A percentile compares a stretch with the other conserved stretches of the same genome.
Conservation (phyloP, 2,329 filamentous ascomycete species). For the Hypoxylon sp. region DNA sequence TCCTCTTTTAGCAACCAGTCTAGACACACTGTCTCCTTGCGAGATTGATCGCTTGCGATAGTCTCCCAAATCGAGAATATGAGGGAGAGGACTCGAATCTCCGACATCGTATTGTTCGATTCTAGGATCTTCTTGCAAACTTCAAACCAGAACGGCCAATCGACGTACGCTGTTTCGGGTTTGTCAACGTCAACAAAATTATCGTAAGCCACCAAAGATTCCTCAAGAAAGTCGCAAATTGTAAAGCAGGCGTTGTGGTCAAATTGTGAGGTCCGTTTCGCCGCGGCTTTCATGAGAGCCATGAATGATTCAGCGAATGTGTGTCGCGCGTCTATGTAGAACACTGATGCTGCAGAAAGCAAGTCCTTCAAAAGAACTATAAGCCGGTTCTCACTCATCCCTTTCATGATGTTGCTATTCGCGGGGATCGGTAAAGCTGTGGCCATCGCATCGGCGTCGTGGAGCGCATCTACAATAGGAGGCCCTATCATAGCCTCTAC, state of each 20-base stretch:
- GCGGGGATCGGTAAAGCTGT: constrained; percentile 74
- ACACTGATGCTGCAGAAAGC: constrained; percentile 65
- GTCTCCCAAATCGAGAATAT: constrained; percentile 85
- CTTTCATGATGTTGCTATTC: constrained; percentile 76
- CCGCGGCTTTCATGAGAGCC: constrained; percentile 78
- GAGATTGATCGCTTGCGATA: constrained; percentile 73
- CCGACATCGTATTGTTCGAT: constrained; percentile 90
- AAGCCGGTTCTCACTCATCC: constrained; percentile 90
- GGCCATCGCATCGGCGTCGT: constrained; percentile 75
- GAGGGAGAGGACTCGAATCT: constrained; percentile 87
- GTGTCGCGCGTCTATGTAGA: constrained; percentile 66
- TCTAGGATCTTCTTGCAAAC: constrained; percentile 84
- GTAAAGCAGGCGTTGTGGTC: constrained; percentile 89
- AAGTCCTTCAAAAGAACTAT: constrained; percentile 87
- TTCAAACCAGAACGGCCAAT: constrained; percentile 89
- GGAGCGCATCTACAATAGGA: constrained; percentile 61
- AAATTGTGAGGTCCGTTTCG: constrained; percentile 82
- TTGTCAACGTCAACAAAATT: constrained; percentile 61
- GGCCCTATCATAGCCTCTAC: constrained; percentile 63
- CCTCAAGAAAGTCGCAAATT: constrained; percentile 91
- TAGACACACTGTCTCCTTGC: constrained; percentile 79
- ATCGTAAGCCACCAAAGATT: constrained; percentile 77
- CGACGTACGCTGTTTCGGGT: constrained; percentile 64
- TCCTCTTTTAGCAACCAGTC: constrained; percentile 82
- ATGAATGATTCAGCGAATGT: constrained; percentile 85